A percentile compares a stretch with the other conserved stretches of the same genome.
Conservation (phyloP, 352 stramenopile genomes). For the Globisporangium okanoganense region DNA sequence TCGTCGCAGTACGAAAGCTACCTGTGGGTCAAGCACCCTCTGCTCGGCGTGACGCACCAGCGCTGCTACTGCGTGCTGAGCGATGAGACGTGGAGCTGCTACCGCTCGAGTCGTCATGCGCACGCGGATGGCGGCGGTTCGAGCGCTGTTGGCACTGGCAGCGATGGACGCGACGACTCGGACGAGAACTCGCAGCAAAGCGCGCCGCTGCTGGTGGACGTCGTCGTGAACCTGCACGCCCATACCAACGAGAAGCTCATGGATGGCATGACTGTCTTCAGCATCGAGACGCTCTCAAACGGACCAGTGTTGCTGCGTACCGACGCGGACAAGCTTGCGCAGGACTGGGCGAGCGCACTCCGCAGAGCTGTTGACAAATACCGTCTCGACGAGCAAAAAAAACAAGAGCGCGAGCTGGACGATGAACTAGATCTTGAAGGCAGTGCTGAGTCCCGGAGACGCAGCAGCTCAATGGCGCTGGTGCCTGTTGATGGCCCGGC, state of each 20-base stretch:
- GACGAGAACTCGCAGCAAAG: not conserved
- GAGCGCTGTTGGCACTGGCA: not conserved
- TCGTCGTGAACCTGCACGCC: conserved; percentile 27
- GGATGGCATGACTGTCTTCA: conserved; percentile 26
- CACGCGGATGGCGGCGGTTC: conserved; percentile 7
- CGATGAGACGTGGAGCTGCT: conserved; percentile 29
- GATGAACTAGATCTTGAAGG: not conserved
- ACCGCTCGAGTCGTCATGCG: conserved; percentile 20
- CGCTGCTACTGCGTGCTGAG: conserved; percentile 37
- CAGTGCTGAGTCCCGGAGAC: not conserved
- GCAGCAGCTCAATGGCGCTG: not conserved
- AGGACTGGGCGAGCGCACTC: conserved; percentile 33
- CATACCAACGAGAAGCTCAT: conserved; percentile 22
- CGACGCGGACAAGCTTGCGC: conserved; percentile 23
- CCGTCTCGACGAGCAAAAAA: conserved; percentile 8
- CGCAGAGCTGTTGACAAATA: conserved; percentile 17
- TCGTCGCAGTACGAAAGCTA: conserved; percentile 27
- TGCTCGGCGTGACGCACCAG: conserved; percentile 24
- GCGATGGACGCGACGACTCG: not conserved
- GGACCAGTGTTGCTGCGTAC: conserved; percentile 34
- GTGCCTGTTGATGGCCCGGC: not conserved
- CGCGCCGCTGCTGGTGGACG: conserved; percentile 22
- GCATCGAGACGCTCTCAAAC: conserved; percentile 32
- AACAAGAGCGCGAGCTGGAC: not conserved
- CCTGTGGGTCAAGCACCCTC: conserved; percentile 37